phyloP scores from a whole-genome alignment of 2,329 filamentous ascomycete genomes.

The Huntiella moniliformis region DNA sequence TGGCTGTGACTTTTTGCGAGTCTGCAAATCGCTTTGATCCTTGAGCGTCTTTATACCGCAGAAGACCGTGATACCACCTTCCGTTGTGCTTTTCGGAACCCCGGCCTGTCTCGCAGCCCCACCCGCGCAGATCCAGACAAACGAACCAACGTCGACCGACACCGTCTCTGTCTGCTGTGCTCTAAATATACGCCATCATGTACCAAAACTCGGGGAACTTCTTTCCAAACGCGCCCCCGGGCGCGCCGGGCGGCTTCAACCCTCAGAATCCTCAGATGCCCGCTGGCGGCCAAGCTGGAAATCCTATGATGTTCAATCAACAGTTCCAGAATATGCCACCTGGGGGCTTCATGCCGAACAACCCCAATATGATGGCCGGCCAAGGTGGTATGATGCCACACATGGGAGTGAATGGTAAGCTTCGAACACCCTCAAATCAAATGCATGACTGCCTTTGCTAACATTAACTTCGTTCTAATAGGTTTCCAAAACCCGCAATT shows the following conservation, averaged over 20 bases:
- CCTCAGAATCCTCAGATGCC: constrained; percentile 10
- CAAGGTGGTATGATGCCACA: constrained; percentile 46
- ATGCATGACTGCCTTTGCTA: too few relatives aligned
- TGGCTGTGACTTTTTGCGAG: too few relatives aligned
- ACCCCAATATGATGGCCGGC: constrained; percentile 34
- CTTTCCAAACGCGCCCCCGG: constrained; percentile 8
- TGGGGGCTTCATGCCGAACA: constrained; percentile 31
- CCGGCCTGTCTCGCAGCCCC: too few relatives aligned
- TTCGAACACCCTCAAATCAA: background rate
- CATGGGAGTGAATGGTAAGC: constrained; percentile 34
- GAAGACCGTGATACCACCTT: too few relatives aligned
- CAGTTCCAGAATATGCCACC: constrained; percentile 23
- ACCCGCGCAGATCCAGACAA: too few relatives aligned
- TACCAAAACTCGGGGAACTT: constrained; percentile 10
- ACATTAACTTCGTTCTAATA: background rate
- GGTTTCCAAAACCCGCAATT: constrained; percentile 9
- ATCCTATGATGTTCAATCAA: constrained; percentile 11
- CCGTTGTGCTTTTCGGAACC: too few relatives aligned
- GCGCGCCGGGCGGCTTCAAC: constrained; percentile 8
- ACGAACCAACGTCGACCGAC: too few relatives aligned
- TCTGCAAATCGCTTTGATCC: too few relatives aligned
- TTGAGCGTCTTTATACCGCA: too few relatives aligned
- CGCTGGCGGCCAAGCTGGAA: constrained; percentile 7
- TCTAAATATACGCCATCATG: background rate
- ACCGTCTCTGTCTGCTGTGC: too few relatives aligned